Percentiles rank a stretch among this genome's conserved stretches.
Conservation (phyloP, 352 stramenopile species). For the Globisporangium spinosum region DNA sequence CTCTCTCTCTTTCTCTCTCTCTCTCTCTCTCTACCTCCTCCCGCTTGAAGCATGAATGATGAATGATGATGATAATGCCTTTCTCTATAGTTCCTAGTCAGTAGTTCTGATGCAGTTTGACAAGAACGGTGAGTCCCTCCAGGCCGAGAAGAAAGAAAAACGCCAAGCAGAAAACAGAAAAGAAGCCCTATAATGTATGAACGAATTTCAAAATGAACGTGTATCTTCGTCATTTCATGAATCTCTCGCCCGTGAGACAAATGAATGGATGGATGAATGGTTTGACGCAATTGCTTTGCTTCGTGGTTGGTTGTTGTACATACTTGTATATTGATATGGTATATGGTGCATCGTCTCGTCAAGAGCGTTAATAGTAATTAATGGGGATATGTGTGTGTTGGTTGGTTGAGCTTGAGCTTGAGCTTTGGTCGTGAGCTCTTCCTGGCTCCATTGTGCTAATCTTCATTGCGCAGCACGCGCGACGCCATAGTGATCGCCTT, state of each 20-base stretch:
- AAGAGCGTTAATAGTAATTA: conserved; percentile 11
- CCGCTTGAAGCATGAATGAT: not conserved
- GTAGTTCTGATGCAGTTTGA: conserved; percentile 1
- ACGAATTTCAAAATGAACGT: conserved; percentile 4
- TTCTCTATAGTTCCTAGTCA: conserved; percentile 12
- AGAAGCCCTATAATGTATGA: conserved; percentile 16
- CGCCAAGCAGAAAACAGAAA: not conserved
- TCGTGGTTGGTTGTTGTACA: not conserved
- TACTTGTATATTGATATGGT: conserved; percentile 12
- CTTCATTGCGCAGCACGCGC: conserved; percentile 44
- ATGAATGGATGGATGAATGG: not conserved
- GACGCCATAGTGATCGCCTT: conserved; percentile 60
- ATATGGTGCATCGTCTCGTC: not conserved
- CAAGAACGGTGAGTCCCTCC: not conserved
- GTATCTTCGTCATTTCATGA: not conserved
- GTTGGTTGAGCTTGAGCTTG: too few species aligned
- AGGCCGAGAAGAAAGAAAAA: conserved; percentile 1
- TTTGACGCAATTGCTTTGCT: not conserved
- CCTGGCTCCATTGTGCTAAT: conserved; percentile 18
- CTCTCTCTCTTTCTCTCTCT: not conserved
- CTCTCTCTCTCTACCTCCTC: too few species aligned
- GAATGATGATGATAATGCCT: not conserved
- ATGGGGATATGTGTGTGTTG: not conserved
- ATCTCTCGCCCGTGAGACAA: not conserved
- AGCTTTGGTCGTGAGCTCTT: not conserved